Percentiles rank a stretch among this genome's conserved stretches.
These are phyloP conservation scores for Quercus dentata DNA, from an alignment of 306 rosid genomes.

Conservation along the genomic window DNA sequence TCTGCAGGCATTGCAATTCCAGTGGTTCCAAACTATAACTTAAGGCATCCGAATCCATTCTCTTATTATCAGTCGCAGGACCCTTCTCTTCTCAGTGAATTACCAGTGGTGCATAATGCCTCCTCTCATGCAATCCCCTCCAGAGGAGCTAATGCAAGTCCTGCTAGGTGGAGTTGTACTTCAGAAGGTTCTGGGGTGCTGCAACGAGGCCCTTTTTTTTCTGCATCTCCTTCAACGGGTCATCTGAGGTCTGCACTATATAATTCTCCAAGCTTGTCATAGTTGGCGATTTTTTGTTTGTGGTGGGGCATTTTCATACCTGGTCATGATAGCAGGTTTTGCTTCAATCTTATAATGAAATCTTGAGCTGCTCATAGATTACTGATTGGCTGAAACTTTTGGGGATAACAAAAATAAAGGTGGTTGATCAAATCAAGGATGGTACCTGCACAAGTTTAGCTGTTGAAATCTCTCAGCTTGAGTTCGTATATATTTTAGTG, in stretches of 20 bases:
- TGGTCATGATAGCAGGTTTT: conserved; percentile 8
- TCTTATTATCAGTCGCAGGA: conserved; percentile 25
- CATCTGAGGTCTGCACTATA: conserved; percentile 25
- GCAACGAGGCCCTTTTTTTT: conserved; percentile 20
- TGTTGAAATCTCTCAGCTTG: neutral
- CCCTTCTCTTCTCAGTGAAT: conserved; percentile 18
- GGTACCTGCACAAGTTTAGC: neutral
- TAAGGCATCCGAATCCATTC: conserved; percentile 16
- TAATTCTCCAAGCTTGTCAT: conserved; percentile 26
- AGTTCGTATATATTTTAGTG: conserved; percentile 5
- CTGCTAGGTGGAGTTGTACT: conserved; percentile 38
- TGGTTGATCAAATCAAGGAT: conserved; percentile 2
- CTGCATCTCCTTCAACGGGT: conserved; percentile 24
- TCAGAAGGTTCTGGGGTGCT: conserved; percentile 27
- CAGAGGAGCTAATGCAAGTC: conserved; percentile 24
- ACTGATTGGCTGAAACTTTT: conserved; percentile 12
- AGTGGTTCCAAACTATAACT: conserved; percentile 18
- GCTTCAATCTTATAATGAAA: conserved; percentile 7
- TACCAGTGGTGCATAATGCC: conserved; percentile 20
- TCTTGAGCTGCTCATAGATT: neutral
- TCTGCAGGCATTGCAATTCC: conserved; percentile 22
- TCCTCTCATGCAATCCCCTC: conserved; percentile 21
- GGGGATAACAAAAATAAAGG: neutral
- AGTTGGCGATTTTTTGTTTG: neutral
- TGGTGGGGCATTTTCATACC: neutral